Conservation (phyloP, 2,329 filamentous ascomycete species). For the Talaromyces sp. region DNA sequence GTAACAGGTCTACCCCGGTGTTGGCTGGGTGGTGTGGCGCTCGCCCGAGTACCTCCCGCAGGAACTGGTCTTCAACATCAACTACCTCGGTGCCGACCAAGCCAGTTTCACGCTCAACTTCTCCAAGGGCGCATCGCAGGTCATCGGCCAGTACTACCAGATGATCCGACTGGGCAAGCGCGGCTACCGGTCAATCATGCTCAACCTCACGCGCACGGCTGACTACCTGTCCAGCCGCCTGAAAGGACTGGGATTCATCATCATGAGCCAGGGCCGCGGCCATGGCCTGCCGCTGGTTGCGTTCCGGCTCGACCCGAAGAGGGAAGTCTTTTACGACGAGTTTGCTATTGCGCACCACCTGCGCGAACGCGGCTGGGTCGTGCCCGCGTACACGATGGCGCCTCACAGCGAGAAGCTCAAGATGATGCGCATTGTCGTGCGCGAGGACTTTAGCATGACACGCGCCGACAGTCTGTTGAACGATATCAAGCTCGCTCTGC, state of each 20-base stretch:
- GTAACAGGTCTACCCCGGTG: conserved; percentile 71
- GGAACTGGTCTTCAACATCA: conserved; percentile 98
- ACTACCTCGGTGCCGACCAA: conserved; percentile 94
- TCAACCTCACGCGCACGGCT: conserved; percentile 81
- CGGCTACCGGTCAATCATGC: conserved; percentile 90
- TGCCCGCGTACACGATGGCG: conserved; percentile 96
- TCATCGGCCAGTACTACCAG: conserved; percentile 97
- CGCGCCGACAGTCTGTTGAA: conserved; percentile 72
- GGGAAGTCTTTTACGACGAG: conserved; percentile 61
- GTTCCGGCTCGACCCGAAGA: conserved; percentile 64
- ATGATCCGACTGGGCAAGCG: conserved; percentile 90
- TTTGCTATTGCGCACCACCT: conserved; percentile 79
- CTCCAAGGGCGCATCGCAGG: conserved; percentile 88
- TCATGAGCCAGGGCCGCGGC: conserved; percentile 77
- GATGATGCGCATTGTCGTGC: conserved; percentile 86
- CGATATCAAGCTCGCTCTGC: conserved; percentile 73
- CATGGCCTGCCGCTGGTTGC: conserved; percentile 83
- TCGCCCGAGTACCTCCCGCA: conserved; percentile 75
- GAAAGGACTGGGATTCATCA: conserved; percentile 70
- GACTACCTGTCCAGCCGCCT: conserved; percentile 78
- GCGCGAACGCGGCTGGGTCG: conserved; percentile 82
- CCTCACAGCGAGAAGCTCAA: conserved; percentile 78
- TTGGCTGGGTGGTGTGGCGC: conserved; percentile 92
- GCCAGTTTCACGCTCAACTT: conserved; percentile 97
- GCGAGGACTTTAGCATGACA: conserved; percentile 82